Evolutionary conservation across 1,284 basidiomycete genomes (phyloP).

Genomic region (Hemileia vastatrix): DNA sequence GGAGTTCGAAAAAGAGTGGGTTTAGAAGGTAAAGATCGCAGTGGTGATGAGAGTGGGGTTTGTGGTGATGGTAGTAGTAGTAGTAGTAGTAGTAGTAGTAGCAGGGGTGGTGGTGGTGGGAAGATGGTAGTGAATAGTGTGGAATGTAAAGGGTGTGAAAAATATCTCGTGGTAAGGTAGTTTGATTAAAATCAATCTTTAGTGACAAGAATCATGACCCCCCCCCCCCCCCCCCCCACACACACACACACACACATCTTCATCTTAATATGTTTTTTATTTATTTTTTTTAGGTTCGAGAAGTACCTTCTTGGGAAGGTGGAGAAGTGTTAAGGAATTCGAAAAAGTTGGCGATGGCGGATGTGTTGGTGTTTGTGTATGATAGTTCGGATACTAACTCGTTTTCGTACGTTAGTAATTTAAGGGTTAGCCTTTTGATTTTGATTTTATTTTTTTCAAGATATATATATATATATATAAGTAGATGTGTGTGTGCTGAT

Average conservation of each 20-base stretch:
- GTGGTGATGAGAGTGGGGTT: constrained; percentile 47
- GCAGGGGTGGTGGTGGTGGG: constrained; percentile 5
- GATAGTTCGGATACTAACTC: constrained; percentile 98
- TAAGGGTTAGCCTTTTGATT: constrained; percentile 58
- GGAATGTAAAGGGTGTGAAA: constrained; percentile 86
- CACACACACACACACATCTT: neutral
- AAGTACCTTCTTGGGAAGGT: constrained; percentile 92
- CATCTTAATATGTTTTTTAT: constrained; percentile 18
- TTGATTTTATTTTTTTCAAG: constrained; percentile 6
- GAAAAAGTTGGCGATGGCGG: constrained; percentile 82
- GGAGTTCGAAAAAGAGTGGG: constrained; percentile 47
- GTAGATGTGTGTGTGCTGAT: no score
- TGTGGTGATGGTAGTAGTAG: constrained; percentile 7
- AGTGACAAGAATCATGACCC: no score
- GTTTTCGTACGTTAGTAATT: constrained; percentile 93
- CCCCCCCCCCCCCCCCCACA: no score
- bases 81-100: constrained; percentile 12
- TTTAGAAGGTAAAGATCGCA: constrained; percentile 41
- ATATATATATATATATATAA: no score
- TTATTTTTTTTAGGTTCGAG: constrained; percentile 61
- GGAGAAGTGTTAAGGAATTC: constrained; percentile 76
- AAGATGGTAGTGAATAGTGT: constrained; percentile 83
- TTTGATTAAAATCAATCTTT: neutral
- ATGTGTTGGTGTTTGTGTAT: constrained; percentile 90
- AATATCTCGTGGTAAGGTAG: constrained; percentile 77